Percentiles rank a stretch among this genome's conserved stretches.
Conservation (phyloP, 306 rosid species). For the Chamaecrista fasciculata region DNA sequence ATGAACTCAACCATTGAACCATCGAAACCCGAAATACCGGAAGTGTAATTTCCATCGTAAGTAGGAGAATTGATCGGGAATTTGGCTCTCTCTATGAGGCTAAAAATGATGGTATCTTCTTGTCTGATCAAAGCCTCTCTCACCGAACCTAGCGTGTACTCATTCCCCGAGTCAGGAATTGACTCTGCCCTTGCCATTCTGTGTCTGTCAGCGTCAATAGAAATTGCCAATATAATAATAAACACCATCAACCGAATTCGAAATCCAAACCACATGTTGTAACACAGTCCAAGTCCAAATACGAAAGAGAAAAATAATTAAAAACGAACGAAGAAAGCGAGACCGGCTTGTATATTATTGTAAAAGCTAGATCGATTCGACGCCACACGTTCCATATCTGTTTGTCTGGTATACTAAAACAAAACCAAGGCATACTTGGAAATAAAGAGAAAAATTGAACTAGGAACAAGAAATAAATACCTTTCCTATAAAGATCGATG, state of each 20-base stretch:
- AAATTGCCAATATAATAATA: slow-evolving; percentile 30
- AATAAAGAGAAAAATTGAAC: neutral
- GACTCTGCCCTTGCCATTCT: slow-evolving; percentile 23
- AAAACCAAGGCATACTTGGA: neutral
- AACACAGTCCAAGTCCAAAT: neutral
- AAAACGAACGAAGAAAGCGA: neutral
- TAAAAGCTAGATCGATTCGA: neutral
- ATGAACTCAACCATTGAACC: slow-evolving; percentile 50
- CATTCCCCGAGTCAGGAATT: slow-evolving; percentile 4
- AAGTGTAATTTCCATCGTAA: slow-evolving; percentile 33
- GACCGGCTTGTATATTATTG: neutral
- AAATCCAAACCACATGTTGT: slow-evolving; percentile 26
- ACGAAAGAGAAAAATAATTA: neutral
- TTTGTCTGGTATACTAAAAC: neutral
- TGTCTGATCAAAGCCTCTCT: slow-evolving; percentile 58
- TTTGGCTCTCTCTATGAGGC: slow-evolving; percentile 64
- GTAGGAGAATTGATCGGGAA: slow-evolving; percentile 50
- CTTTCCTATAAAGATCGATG: neutral
- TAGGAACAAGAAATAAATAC: neutral
- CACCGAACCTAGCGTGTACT: slow-evolving; percentile 39
- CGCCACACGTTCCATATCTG: neutral
- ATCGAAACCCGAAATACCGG: slow-evolving; percentile 25
- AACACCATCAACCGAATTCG: no score
- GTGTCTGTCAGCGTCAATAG: neutral
- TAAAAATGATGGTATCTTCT: slow-evolving; percentile 64